Evolutionary conservation across 1,284 basidiomycete species (phyloP).

Genomic region (Ustilago lituana): DNA sequence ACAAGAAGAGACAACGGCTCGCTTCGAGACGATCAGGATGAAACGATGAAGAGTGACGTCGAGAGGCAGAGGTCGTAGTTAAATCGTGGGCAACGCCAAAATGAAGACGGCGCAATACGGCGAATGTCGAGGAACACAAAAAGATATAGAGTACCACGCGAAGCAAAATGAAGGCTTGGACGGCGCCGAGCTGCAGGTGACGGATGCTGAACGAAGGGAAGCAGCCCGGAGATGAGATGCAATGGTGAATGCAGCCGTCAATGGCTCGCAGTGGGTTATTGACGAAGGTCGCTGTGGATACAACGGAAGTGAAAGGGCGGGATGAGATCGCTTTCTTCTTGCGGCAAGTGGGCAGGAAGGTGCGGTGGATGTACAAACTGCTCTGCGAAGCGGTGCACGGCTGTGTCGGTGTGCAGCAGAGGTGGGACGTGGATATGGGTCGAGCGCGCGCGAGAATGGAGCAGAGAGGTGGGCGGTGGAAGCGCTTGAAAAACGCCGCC

Average conservation of each 20-base stretch:
- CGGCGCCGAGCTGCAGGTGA: slow-evolving; percentile 23
- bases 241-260: not conserved
- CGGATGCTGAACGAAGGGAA: not conserved
- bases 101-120: slow-evolving; percentile 21
- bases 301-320: not conserved
- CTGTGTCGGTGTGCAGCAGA: not conserved
- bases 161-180: slow-evolving; percentile 9
- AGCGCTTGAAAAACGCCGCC: not conserved
- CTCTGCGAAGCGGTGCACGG: not conserved
- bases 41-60: slow-evolving; percentile 17
- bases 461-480: not conserved
- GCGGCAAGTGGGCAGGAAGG: too few relatives aligned
- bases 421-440: not conserved
- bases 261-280: too few relatives aligned
- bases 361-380: not conserved
- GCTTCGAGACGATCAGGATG: too few relatives aligned
- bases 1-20: too few relatives aligned
- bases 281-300: not conserved
- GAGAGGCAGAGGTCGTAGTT: slow-evolving; percentile 3
- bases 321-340: too few relatives aligned
- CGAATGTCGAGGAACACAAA: not conserved
- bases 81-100: too few relatives aligned
- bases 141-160: not conserved
- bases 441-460: not conserved
- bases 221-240: not conserved